Conservation (phyloP, 305 asterid genomes). For the Fraxinus platypoda region DNA sequence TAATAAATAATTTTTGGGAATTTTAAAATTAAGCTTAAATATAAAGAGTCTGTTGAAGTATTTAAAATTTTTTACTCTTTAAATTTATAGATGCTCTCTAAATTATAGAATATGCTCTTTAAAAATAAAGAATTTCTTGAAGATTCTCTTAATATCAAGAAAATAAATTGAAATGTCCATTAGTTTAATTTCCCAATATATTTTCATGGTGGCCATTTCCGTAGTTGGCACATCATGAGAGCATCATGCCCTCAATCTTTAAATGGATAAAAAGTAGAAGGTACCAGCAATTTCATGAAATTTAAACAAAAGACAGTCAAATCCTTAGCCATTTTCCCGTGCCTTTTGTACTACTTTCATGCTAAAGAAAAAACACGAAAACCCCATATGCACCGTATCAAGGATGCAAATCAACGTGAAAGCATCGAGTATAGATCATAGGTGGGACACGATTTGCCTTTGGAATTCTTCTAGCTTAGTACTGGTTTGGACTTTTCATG, state of each 20-base stretch:
- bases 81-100: too few species aligned
- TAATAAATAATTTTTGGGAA: too few species aligned
- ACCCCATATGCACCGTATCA: conserved; percentile 33
- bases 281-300: conserved; percentile 6
- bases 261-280: neutral
- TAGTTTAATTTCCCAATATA: neutral
- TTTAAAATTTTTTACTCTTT: too few species aligned
- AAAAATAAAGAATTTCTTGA: too few species aligned
- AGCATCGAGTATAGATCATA: conserved; percentile 31
- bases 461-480: neutral
- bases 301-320: conserved; percentile 7
- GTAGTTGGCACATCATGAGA: neutral
- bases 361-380: conserved; percentile 18
- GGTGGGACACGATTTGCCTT: conserved; percentile 21
- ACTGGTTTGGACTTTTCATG: neutral
- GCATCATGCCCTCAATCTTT: neutral
- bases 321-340: neutral
- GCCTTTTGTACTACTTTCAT: neutral
- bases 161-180: neutral
- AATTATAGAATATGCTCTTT: too few species aligned
- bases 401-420: conserved; percentile 38
- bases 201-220: neutral
- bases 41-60: too few species aligned
- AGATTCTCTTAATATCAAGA: too few species aligned
- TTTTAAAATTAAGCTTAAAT: too few species aligned